These are phyloP conservation scores for Melastoma malabathricum DNA, from an alignment of 345 rosid genomes.

Conservation along the genomic window DNA sequence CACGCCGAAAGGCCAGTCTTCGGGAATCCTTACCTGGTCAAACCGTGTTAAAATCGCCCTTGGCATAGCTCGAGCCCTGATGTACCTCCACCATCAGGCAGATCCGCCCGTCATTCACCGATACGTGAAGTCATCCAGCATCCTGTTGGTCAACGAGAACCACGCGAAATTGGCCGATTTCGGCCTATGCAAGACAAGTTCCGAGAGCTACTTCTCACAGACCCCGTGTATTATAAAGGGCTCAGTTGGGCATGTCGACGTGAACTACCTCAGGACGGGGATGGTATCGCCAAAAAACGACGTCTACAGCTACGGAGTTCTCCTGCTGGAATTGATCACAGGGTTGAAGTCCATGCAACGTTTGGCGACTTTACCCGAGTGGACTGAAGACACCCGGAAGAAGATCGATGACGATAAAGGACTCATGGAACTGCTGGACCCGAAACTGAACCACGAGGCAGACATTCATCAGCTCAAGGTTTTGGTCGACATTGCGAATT, in stretches of 20 bases:
- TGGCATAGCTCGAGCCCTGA: slow-evolving; percentile 30
- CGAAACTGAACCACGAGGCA: slow-evolving; percentile 21
- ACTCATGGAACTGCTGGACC: slow-evolving; percentile 20
- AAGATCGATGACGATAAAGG: slow-evolving; percentile 8
- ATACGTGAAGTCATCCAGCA: slow-evolving; percentile 48
- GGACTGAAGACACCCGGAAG: slow-evolving; percentile 18
- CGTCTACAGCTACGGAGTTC: slow-evolving; percentile 28
- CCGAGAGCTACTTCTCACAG: slow-evolving; percentile 3
- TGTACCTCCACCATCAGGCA: slow-evolving; percentile 29
- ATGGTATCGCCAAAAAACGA: slow-evolving; percentile 21
- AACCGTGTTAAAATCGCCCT: slow-evolving; percentile 30
- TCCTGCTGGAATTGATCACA: slow-evolving; percentile 23
- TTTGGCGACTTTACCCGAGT: slow-evolving; percentile 21
- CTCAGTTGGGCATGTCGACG: slow-evolving; percentile 25
- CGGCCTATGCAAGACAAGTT: slow-evolving; percentile 33
- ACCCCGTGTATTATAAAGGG: slow-evolving; percentile 21
- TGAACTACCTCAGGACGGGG: slow-evolving; percentile 23
- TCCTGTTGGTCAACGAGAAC: slow-evolving; percentile 18
- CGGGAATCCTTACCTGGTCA: slow-evolving; percentile 22
- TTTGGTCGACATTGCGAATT: slow-evolving; percentile 18
- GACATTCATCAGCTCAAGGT: slow-evolving; percentile 17
- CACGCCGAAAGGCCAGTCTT: slow-evolving; percentile 17
- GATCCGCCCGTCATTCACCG: slow-evolving; percentile 38
- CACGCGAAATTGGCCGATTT: slow-evolving; percentile 37
- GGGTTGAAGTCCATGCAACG: slow-evolving; percentile 29